phyloP scores from a whole-genome alignment of 495 filamentous ascomycete species.

The Trichoderma orchidacearum region DNA sequence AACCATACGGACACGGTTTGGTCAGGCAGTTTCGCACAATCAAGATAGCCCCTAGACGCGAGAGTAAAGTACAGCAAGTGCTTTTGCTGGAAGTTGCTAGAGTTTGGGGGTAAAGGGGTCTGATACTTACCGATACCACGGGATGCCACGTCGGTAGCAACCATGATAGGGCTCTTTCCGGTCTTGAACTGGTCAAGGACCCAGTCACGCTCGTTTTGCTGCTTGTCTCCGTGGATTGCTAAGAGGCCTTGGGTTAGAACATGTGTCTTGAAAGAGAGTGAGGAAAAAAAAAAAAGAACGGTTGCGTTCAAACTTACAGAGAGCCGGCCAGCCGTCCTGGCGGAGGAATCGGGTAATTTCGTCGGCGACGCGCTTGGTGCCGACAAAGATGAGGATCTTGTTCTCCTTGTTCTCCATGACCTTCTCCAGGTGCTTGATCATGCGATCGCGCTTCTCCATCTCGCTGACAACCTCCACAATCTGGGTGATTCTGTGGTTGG shows the following conservation, averaged over 20 bases:
- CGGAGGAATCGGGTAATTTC: constrained; percentile 97
- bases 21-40: constrained; percentile 76
- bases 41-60: constrained; percentile 62
- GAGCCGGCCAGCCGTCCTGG: constrained; percentile 96
- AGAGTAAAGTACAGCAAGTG: constrained; percentile 81
- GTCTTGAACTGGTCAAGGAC: constrained; percentile 99
- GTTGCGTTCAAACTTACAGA: constrained; percentile 53
- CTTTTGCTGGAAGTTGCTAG: constrained; percentile 52
- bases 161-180: constrained; percentile 88
- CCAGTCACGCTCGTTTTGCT: constrained; percentile 99
- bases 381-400: constrained; percentile 92
- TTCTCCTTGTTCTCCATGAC: constrained; percentile 88
- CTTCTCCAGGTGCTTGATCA: constrained; percentile 95
- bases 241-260: constrained; percentile 31
- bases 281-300: not conserved
- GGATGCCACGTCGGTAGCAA: constrained; percentile 96
- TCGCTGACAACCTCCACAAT: constrained; percentile 92
- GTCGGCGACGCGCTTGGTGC: constrained; percentile 96
- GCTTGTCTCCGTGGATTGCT: constrained; percentile 99
- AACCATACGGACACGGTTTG: constrained; percentile 66
- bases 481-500: constrained; percentile 97
- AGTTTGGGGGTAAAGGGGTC: constrained; percentile 26
- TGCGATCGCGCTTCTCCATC: constrained; percentile 93
- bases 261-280: not conserved
- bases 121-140: constrained; percentile 99